Percentiles rank a stretch among this genome's conserved stretches.
Conservation (phyloP, 2,329 filamentous ascomycete genomes). For the Colletotrichum somersetense region DNA sequence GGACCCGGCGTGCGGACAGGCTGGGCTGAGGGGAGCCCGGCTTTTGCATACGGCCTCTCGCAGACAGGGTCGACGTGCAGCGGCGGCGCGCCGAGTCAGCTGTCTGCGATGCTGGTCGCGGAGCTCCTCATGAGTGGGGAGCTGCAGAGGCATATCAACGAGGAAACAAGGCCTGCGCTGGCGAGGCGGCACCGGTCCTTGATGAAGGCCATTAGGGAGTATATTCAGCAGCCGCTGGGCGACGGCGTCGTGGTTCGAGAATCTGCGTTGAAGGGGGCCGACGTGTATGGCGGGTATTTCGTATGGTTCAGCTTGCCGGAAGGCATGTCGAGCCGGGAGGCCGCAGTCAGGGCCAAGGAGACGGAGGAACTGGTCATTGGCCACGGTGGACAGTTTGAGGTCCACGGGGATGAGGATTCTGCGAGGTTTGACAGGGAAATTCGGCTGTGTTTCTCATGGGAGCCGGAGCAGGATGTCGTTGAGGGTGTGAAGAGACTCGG, state of each 20-base stretch:
- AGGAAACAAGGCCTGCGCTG: conserved; percentile 59
- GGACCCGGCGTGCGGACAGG: conserved; percentile 86
- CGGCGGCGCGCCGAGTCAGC: conserved; percentile 69
- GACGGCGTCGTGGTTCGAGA: conserved; percentile 62
- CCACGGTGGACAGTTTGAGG: conserved; percentile 77
- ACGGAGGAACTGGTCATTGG: conserved; percentile 78
- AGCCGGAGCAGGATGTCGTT: conserved; percentile 72
- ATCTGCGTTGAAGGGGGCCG: conserved; percentile 51
- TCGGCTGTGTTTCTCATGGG: conserved; percentile 80
- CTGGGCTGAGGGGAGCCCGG: conserved; percentile 82
- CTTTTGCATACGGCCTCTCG: conserved; percentile 63
- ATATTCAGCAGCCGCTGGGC: conserved; percentile 68
- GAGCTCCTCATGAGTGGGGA: conserved; percentile 60
- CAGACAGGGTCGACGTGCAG: conserved; percentile 67
- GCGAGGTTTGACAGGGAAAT: conserved; percentile 70
- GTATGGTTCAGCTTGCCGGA: conserved; percentile 79
- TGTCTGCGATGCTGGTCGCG: conserved; percentile 65
- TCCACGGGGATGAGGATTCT: conserved; percentile 66
- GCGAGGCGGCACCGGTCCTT: conserved; percentile 63
- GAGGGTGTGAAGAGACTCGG: conserved; percentile 77
- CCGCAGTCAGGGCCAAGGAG: conserved; percentile 68
- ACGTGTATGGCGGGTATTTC: conserved; percentile 84
- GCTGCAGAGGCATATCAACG: conserved; percentile 59
- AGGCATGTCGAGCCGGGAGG: conserved; percentile 61
- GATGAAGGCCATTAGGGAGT: conserved; percentile 66